Evolutionary conservation across 495 filamentous ascomycete genomes (phyloP), one percentile per base, ranked within the genome.

Genomic region (Hypoxylon cercidicola): DNA sequence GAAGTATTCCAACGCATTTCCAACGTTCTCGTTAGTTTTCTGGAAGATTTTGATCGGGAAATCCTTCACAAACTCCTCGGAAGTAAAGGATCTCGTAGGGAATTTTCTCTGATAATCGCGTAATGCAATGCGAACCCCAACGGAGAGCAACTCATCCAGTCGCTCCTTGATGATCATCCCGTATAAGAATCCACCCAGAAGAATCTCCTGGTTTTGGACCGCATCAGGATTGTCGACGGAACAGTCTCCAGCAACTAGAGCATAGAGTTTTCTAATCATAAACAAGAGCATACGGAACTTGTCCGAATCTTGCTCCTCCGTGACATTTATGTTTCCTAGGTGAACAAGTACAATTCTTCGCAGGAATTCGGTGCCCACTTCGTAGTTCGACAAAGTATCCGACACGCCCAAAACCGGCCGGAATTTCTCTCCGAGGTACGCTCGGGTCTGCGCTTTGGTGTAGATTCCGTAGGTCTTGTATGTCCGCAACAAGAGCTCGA

Each of bases 221-320:
- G 94, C 91, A 83, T 99, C 95, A 10, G 95, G 93, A 72, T 99
- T 97, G 75, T 99, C 95, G 16, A 90, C 84, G 1, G 92, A 82
- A 75, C 94, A 99, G 58, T 97, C 95, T 45, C 94, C 93, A 59
- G 91, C 91, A 20, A 93, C 94, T 45, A 98, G 82, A 34, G 92
- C 86, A 70, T 99, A 98, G 43, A 99, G 85, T 73, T 99, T 99
- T 49, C 92, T 82, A 69, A 92, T 90, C 95, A 97, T 98, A 78
- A 97, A 97, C 44, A 97, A 81, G 48, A 98, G 81, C 88, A 97
- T 87, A 65, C 89, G 89, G 79, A 96, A 97, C 77, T 98, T 99
- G 79, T 97, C 93, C 51, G 82, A 82, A 68, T 97, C 87, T 72
- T 95, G 90, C 28, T 86, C 79, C 60, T 92, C 90, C 6, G 89